Evolutionary conservation across 139 green algal species (phyloP).

Genomic region (Deuterostichococcus epilithicus): DNA sequence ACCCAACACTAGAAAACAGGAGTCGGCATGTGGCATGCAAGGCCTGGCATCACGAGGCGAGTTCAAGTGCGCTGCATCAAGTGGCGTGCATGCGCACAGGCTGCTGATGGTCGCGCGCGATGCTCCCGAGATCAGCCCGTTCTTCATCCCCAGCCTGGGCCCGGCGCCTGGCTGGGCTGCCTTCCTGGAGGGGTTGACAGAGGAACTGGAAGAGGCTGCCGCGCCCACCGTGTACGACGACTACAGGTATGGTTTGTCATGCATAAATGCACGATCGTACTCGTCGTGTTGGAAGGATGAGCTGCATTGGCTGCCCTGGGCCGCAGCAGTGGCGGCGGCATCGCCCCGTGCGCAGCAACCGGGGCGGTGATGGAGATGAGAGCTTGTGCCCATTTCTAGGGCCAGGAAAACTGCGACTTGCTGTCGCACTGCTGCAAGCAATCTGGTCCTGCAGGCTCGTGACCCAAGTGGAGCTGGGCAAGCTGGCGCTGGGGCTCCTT

Average conservation of each 20-base stretch:
- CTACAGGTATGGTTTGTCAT: slow-evolving; percentile 68
- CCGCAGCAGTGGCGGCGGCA: no score
- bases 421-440: no score
- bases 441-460: slow-evolving; percentile 69
- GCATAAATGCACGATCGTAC: no score
- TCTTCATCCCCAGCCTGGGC: slow-evolving; percentile 90
- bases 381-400: no score
- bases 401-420: no score
- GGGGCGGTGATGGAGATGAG: no score
- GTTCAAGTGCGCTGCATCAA: not conserved
- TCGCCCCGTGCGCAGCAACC: no score
- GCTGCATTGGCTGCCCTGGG: no score
- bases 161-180: slow-evolving; percentile 91
- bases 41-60: slow-evolving; percentile 1
- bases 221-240: slow-evolving; percentile 90
- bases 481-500: slow-evolving; percentile 78
- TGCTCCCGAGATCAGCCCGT: slow-evolving; percentile 59
- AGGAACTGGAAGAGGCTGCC: slow-evolving; percentile 91
- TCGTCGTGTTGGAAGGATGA: no score
- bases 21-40: no score
- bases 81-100: not conserved
- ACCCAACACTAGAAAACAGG: no score
- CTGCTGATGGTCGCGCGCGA: slow-evolving; percentile 38
- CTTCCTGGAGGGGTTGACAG: slow-evolving; percentile 94
- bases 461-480: slow-evolving; percentile 68